These are phyloP conservation scores for Cyclocybe aegerita DNA, from an alignment of 768 basidiomycete species.

Conservation along the genomic window DNA sequence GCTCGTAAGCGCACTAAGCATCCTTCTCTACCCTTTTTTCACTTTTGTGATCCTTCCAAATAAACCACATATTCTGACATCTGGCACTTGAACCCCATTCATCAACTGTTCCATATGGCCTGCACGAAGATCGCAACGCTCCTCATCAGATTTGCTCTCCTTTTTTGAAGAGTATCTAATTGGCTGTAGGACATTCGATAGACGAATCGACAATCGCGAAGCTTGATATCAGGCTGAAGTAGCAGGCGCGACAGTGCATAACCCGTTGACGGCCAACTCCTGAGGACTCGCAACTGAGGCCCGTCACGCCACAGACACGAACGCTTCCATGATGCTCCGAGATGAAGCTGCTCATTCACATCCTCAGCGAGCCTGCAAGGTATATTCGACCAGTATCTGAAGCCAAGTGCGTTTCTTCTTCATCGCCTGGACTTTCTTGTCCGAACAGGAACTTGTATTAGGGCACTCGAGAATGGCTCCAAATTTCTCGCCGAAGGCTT, in stretches of 20 bases:
- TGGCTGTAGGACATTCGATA: background rate
- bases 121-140: conserved; percentile 73
- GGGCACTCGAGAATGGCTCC: conserved; percentile 85
- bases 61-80: no score
- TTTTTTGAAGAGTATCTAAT: background rate
- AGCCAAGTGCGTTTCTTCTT: conserved; percentile 47
- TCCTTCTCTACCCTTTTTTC: no score
- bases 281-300: background rate
- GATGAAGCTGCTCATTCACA: conserved; percentile 66
- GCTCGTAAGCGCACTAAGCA: no score
- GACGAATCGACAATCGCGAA: conserved; percentile 89
- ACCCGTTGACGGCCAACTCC: background rate
- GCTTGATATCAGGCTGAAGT: conserved; percentile 70
- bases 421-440: background rate
- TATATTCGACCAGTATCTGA: conserved; percentile 78
- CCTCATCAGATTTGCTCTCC: no score
- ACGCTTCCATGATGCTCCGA: conserved; percentile 67
- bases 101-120: no score
- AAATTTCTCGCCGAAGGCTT: conserved; percentile 86
- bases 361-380: conserved; percentile 75
- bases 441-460: conserved; percentile 21
- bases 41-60: no score
- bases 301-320: conserved; percentile 48
- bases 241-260: conserved; percentile 70
- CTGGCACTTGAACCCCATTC: no score